Base-by-base conservation (phyloP, 1,139 yeast species). In the Geotrichum cucujoidarum region DNA sequence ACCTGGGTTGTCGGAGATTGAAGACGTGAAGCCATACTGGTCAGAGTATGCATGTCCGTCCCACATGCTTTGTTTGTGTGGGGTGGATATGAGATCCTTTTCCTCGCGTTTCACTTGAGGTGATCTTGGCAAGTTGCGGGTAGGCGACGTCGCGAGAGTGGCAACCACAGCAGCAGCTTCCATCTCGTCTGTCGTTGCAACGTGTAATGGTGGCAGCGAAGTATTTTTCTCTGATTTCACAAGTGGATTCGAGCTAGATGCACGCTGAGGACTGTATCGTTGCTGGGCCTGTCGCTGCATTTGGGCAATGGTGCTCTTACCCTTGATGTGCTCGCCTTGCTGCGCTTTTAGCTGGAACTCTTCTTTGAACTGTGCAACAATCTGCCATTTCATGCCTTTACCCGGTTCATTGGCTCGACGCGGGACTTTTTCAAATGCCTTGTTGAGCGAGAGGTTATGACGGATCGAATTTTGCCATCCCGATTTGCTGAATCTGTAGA, bases 341-440 rank as follows among this genome's bases (percentile, higher is more conserved):
- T 77, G 79, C 66, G 90, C 81, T 68, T 88, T 86, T 57, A 75
- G 78, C 62, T 89, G 70, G 59, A 89, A 90, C 56, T 94, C 98
- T 47, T 81, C 82, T 60, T 85, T 83, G 63, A 85, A 89, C 42
- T 82, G 73, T 40, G 86, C 94, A 56, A 89, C 81, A 52, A 92
- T 90, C 69, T 89, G 95, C 99, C 99, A 92, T 68, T 92, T 92
- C 95, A 92, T 92, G 55, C 98, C 98, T 67, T 92, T 92, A 25
- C 99, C 98, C 0, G 98, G 97, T 67, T 92, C 97, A 65, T 88
- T 85, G 17, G 95, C 92, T 64, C 87, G 80, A 60, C 98, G 76
- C 24, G 98, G 97, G 21, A 90, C 97, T 68, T 92, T 92, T 62
- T 90, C 97, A 63, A 86, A 86, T 8, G 95, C 92, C 64, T 86